phyloP scores from a whole-genome alignment of 345 rosid species.

The Murraya paniculata region DNA sequence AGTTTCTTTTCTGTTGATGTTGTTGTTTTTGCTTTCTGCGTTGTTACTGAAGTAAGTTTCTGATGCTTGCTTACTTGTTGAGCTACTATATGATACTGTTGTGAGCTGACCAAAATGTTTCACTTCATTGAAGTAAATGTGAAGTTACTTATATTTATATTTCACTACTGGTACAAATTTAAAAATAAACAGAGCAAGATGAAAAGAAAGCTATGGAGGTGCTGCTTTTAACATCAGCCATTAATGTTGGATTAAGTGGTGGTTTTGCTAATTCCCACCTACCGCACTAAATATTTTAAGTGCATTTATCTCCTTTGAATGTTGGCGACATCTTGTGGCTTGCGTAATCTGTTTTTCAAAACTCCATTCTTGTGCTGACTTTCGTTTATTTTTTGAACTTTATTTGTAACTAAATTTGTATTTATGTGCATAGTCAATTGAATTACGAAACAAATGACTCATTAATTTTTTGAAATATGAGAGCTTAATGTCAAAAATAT shows the following conservation, averaged over 20 bases:
- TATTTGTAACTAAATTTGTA: background rate
- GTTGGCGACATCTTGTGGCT: constrained; percentile 4
- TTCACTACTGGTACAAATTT: background rate
- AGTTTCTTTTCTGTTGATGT: background rate
- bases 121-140: background rate
- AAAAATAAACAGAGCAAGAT: background rate
- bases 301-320: constrained; percentile 1
- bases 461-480: background rate
- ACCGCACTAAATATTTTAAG: constrained; percentile 18
- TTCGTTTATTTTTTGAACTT: background rate
- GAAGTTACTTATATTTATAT: background rate
- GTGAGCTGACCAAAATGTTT: background rate
- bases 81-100: background rate
- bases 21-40: background rate
- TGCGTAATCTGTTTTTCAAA: background rate
- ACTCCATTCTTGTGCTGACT: background rate
- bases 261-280: constrained; percentile 12
- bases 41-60: background rate
- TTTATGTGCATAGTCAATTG: background rate
- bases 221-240: constrained; percentile 11
- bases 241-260: constrained; percentile 17
- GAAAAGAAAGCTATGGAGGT: background rate
- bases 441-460: background rate
- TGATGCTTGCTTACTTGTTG: background rate
- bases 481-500: background rate